Conservation (phyloP, 2,329 filamentous ascomycete species). For the Phyllosticta citriasiana region DNA sequence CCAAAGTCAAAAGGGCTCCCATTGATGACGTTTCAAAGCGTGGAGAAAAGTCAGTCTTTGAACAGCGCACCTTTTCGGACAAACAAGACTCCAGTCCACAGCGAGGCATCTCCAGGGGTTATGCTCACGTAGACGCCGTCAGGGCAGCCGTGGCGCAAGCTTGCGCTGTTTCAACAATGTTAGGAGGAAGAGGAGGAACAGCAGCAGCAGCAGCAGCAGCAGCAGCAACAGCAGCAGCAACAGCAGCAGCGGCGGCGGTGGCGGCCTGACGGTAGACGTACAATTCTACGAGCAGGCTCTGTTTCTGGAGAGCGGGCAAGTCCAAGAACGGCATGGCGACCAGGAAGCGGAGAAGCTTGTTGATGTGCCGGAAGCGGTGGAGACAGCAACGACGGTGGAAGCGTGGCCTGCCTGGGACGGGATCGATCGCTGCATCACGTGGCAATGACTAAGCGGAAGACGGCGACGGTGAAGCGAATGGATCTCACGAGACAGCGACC, state of each 20-base stretch:
- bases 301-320: slow-evolving; percentile 50
- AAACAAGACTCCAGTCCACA: slow-evolving; percentile 90
- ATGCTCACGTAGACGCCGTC: slow-evolving; percentile 80
- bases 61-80: slow-evolving; percentile 62
- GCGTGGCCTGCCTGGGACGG: background rate
- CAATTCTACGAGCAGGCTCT: slow-evolving; percentile 77
- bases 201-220: slow-evolving; percentile 6
- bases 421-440: background rate
- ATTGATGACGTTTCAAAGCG: slow-evolving; percentile 6
- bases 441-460: background rate
- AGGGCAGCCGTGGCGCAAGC: slow-evolving; percentile 71
- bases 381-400: background rate
- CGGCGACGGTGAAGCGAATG: background rate
- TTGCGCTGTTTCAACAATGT: slow-evolving; percentile 46
- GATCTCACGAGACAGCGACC: background rate
- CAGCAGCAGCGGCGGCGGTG: slow-evolving; percentile 9
- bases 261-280: slow-evolving; percentile 37
- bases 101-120: slow-evolving; percentile 65
- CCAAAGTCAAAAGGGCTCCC: background rate
- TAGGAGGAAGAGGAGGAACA: slow-evolving; percentile 3
- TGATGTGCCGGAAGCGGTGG: background rate
- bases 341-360: background rate
- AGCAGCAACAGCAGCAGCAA: slow-evolving; percentile 8
- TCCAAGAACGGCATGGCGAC: slow-evolving; percentile 7
- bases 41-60: slow-evolving; percentile 7